phyloP scores from a whole-genome alignment of 169 alveolate genomes.

The Cryptosporidium canis region DNA sequence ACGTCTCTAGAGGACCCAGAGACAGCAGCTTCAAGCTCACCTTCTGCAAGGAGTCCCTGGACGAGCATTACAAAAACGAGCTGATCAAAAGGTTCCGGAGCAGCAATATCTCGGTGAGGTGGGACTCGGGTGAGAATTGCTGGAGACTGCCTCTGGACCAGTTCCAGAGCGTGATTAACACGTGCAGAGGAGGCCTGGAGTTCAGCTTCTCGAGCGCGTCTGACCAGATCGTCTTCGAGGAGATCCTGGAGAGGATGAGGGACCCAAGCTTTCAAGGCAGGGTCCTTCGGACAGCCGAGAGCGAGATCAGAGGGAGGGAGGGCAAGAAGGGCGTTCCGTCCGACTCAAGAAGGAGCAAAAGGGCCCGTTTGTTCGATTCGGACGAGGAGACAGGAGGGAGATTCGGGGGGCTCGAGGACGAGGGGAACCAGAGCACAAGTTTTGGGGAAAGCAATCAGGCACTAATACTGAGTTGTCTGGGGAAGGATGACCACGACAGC shows the following conservation, averaged over 20 bases:
- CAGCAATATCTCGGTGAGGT: conserved; percentile 1
- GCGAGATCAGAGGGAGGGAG: background rate
- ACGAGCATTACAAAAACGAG: conserved; percentile 13
- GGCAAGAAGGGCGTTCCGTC: background rate
- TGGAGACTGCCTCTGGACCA: conserved; percentile 32
- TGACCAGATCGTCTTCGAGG: background rate
- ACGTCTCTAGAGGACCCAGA: background rate
- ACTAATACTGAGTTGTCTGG: conserved; percentile 35
- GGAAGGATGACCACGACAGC: conserved; percentile 59
- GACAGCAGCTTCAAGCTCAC: background rate
- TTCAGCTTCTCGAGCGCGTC: conserved; percentile 1
- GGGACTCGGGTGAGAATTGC: conserved; percentile 18
- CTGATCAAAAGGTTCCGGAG: conserved; percentile 10
- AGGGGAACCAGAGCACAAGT: background rate
- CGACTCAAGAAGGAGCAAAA: background rate
- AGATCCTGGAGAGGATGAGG: background rate
- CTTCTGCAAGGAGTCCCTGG: background rate
- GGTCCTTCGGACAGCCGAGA: background rate
- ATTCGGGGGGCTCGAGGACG: background rate
- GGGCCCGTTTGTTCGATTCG: background rate
- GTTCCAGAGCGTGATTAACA: conserved; percentile 9
- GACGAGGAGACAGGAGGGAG: background rate
- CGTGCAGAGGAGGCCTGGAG: conserved; percentile 10
- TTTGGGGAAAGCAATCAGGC: background rate
- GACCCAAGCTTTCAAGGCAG: background rate